Evolutionary conservation across 108 stramenopile genomes (phyloP).

Genomic region (Ochromonas danica): DNA sequence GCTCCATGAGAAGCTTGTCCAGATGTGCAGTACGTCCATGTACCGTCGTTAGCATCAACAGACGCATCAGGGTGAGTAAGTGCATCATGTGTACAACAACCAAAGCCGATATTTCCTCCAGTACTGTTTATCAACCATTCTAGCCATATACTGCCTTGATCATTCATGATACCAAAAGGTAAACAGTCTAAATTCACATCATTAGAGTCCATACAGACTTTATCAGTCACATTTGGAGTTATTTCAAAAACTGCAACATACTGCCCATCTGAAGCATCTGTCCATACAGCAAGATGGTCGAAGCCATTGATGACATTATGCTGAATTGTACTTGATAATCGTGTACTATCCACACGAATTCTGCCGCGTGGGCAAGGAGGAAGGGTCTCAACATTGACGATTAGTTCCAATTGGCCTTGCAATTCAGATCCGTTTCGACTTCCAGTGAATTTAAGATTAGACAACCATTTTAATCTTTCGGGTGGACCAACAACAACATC

Average conservation of each 20-base stretch:
- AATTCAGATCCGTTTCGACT: background rate
- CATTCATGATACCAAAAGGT: background rate
- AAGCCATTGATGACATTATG: background rate
- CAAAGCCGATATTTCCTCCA: conserved; percentile 1
- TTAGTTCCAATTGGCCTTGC: background rate
- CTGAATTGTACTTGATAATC: background rate
- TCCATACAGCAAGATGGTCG: background rate
- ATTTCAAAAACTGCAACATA: background rate
- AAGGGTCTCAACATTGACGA: background rate
- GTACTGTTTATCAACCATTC: background rate
- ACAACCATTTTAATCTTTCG: background rate
- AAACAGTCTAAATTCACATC: background rate
- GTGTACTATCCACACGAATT: background rate
- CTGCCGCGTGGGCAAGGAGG: background rate
- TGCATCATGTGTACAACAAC: background rate
- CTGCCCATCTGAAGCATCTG: background rate
- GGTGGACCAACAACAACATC: conserved; percentile 10
- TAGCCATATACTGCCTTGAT: background rate
- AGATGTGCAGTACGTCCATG: conserved; percentile 6
- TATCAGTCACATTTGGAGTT: no score
- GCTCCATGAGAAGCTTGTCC: background rate
- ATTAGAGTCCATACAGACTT: no score
- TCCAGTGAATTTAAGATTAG: background rate
- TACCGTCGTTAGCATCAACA: conserved; percentile 7
- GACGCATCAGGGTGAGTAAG: conserved; percentile 1